Base-by-base conservation (phyloP, 176 grass and related monocot species). In the Guadua angustifolia region DNA sequence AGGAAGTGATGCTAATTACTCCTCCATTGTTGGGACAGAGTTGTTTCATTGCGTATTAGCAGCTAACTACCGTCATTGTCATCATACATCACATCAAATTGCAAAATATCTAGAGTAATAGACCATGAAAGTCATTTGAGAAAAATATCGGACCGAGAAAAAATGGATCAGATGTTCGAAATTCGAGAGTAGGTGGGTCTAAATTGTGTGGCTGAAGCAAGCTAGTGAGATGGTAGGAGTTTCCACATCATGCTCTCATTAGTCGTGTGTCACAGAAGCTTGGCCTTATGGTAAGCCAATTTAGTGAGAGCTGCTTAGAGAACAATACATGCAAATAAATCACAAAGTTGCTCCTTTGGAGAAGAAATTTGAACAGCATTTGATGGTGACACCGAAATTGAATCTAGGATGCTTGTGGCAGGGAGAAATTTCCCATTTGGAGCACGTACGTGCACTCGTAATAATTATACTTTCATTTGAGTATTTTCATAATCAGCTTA, bases 291-390 rank as follows among this genome's bases (percentile, higher is more conserved):
- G 38, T 77, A 69, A 82, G 51, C 24, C 13, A 61, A 61, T 42
- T 42, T 42, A 42, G 7, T 45, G 18, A 69, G 66, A 42, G 56
- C 49, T 44, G 36, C 26, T 42, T 39, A 33, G 35, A n/a, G 21
- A 38, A 35, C 65, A 10, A 10, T 25, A 26, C 79, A 19, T 61
- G 9, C 59, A 84, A 65, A 76, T 57, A 35, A 29, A 35, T 84
- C 0, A n/a, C 46, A 13, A 33, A 53, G 24, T 36, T 19, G 15
- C 18, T 5, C 5, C n/a, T 51, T 65, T 35, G 2, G 10, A 21
- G 61, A 66, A 22, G 47, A 71, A 49, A 42, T 52, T 39, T 5
- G 13, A 6, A 22, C 35, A 45, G 0, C 42, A 83, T 49, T 63
- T 83, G 80, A 52, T 40, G 55, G 18, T 74, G 81, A 83, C 11